Evolutionary conservation across 2,329 filamentous ascomycete genomes (phyloP).

Genomic region (Aspergillus phoenicis): DNA sequence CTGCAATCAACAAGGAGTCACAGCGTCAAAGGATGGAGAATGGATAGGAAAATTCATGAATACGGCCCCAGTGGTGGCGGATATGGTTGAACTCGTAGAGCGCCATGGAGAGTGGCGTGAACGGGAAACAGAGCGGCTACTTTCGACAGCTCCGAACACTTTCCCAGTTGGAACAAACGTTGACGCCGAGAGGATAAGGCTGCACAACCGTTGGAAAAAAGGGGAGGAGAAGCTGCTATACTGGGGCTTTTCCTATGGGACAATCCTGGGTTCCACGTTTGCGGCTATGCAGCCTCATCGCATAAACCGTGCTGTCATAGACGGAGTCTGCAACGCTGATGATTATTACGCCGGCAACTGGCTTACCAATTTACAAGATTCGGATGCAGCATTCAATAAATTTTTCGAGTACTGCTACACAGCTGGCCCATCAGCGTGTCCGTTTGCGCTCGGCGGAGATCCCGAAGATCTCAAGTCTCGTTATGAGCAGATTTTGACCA

Average conservation of each 20-base stretch:
- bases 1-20: neutral
- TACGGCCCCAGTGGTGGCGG: conserved; percentile 4
- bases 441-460: neutral
- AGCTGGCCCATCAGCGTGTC: neutral
- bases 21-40: neutral
- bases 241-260: conserved; percentile 11
- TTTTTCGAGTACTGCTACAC: conserved; percentile 8
- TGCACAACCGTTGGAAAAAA: conserved; percentile 1
- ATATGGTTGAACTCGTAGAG: conserved; percentile 12
- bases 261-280: conserved; percentile 1
- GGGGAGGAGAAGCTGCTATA: conserved; percentile 9
- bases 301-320: conserved; percentile 4
- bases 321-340: conserved; percentile 3
- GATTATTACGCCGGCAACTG: conserved; percentile 5
- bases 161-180: neutral
- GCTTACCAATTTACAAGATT: conserved; percentile 6
- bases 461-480: neutral
- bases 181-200: neutral
- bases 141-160: neutral
- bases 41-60: conserved; percentile 6
- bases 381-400: neutral
- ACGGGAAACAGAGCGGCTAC: neutral
- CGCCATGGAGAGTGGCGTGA: conserved; percentile 12
- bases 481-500: neutral
- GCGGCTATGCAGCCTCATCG: conserved; percentile 11